Evolutionary conservation across 148 eudicot species (phyloP).

Genomic region (Cornus florida): DNA sequence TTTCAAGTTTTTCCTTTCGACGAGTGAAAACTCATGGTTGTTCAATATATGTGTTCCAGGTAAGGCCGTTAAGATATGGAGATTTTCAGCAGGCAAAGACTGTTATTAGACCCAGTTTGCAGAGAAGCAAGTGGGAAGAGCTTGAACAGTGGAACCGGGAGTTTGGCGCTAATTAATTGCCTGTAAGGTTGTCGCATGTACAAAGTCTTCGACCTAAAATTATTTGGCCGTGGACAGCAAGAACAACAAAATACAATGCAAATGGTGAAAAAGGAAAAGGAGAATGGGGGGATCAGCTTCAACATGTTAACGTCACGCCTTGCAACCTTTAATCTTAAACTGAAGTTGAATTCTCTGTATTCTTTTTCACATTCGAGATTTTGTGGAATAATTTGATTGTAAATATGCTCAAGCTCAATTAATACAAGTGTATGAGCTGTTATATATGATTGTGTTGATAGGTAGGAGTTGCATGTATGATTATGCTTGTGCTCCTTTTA

Average conservation of each 20-base stretch:
- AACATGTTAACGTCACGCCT: background rate
- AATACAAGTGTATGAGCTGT: too few species aligned
- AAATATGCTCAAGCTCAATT: too few species aligned
- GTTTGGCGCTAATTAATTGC: constrained; percentile 70
- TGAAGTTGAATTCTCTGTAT: background rate
- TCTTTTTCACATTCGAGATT: too few species aligned
- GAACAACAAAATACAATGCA: background rate
- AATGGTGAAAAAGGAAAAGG: background rate
- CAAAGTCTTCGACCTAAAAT: background rate
- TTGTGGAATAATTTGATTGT: background rate
- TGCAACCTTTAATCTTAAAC: background rate
- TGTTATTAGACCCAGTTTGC: constrained; percentile 83
- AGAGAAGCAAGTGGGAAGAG: constrained; percentile 91
- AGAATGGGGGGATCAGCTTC: background rate
- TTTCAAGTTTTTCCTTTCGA: background rate
- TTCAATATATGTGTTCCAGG: constrained; percentile 39
- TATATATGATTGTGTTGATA: background rate
- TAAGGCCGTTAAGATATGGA: constrained; percentile 63
- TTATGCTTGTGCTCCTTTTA: too few species aligned
- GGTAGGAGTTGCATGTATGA: background rate
- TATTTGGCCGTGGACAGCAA: background rate
- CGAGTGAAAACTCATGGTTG: background rate
- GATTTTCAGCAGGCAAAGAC: constrained; percentile 82
- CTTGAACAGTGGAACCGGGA: constrained; percentile 84
- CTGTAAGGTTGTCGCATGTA: background rate